These are phyloP conservation scores for Leucaena leucocephala DNA, from an alignment of 306 rosid genomes.

Conservation along the genomic window DNA sequence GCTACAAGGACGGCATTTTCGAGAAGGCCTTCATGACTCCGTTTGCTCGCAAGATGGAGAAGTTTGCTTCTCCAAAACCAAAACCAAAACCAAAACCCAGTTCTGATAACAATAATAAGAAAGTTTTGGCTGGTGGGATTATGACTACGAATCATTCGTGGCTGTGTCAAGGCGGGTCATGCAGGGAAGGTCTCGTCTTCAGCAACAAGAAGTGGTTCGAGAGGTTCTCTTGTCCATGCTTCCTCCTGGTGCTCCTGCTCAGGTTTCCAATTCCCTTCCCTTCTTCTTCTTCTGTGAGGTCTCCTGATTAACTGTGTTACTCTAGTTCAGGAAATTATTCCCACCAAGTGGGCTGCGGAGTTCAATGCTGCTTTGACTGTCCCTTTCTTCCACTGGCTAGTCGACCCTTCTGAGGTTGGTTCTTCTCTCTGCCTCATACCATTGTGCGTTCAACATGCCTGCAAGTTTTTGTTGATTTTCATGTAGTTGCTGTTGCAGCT, in stretches of 20 bases:
- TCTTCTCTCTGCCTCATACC: neutral
- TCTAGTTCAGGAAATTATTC: constrained; percentile 90
- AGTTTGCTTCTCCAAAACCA: constrained; percentile 40
- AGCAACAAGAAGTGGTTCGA: constrained; percentile 87
- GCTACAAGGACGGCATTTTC: constrained; percentile 74
- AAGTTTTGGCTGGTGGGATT: constrained; percentile 42
- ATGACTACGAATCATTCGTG: constrained; percentile 78
- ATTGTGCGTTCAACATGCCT: neutral
- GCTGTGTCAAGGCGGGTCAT: constrained; percentile 82
- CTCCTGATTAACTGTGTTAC: neutral
- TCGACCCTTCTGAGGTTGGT: constrained; percentile 90
- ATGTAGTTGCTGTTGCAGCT: neutral
- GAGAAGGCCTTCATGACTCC: constrained; percentile 82
- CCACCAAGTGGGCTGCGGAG: constrained; percentile 99
- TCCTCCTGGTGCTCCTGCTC: constrained; percentile 99
- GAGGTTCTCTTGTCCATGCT: constrained; percentile 91
- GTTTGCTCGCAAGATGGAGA: constrained; percentile 79
- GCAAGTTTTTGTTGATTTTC: neutral
- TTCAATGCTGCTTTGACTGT: constrained; percentile 93
- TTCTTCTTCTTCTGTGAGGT: neutral
- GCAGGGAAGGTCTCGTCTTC: constrained; percentile 77
- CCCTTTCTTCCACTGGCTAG: constrained; percentile 94
- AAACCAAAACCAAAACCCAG: neutral
- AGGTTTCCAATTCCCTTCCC: constrained; percentile 46
- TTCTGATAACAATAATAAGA: constrained; percentile 5